Evolutionary conservation across 176 grass and related monocot genomes (phyloP), one percentile per base, ranked within the genome.

Genomic region (Stipa capillata): DNA sequence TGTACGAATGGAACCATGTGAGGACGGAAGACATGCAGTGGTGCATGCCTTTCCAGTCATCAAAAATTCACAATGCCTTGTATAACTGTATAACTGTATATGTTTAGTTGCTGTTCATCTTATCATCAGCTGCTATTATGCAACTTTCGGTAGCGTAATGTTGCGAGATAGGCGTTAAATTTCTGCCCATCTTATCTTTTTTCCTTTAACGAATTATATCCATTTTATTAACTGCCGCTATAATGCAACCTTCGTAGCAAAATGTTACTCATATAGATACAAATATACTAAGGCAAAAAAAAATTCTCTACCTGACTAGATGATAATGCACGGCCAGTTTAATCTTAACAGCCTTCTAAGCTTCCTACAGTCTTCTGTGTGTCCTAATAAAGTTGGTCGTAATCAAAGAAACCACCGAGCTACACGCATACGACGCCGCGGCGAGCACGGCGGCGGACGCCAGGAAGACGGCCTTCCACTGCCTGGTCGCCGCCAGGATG

Each of bases 361-460:
- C 10, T 0, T 52, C 11, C 72, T 69, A 93, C 42, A 93, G 53
- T 53, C 91, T 89, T 74, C 96, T 85, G 8, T 99, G 96, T 4
- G 69, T 89, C 80, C 96, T 87, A 32, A 99, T 82, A 77, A 93
- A 99, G 64, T 99, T 95, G 0, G 90, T 99, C 5, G 92, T 99
- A 14, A 99, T 79, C 72, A 99, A 77, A n/a, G 81, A 86, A 25
- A 99, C 11, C 15, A 85, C 77, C 24, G 42, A 77, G 41, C 60
- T 62, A 69, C 87, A 94, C 7, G 73, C 84, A 14, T 87, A 84
- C 1, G 90, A 95, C 2, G 85, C 86, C 14, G 54, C 88, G 10
- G 72, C 47, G 15, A 95, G 88, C 69, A 87, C 49, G 12, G 85
- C 83, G 3, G 92, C 75, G 11, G 90, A 49, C 2, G 77, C 87